Evolutionary conservation across 2,329 filamentous ascomycete species (phyloP).

Genomic region (Alternaria rosae): DNA sequence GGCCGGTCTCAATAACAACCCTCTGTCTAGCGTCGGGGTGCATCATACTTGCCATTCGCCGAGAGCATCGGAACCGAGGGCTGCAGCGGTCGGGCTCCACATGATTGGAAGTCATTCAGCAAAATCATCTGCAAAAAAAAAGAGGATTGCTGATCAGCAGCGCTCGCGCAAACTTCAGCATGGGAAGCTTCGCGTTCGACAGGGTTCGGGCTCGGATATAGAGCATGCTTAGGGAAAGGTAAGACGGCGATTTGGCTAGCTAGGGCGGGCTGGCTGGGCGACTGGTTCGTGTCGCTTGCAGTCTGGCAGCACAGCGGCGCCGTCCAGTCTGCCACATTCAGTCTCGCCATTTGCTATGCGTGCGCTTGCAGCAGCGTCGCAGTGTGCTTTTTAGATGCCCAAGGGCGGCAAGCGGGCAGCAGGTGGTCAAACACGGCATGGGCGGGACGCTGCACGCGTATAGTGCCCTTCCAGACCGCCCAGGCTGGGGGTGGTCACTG

Average conservation of each 20-base stretch:
- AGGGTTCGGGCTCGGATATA: slow-evolving; percentile 47
- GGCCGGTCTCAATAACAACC: slow-evolving; percentile 28
- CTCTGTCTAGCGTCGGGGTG: slow-evolving; percentile 27
- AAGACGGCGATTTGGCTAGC: slow-evolving; percentile 34
- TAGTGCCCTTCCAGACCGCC: slow-evolving; percentile 39
- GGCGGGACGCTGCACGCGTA: slow-evolving; percentile 34
- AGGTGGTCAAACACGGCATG: slow-evolving; percentile 40
- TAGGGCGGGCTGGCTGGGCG: slow-evolving; percentile 26
- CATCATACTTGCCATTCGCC: slow-evolving; percentile 34
- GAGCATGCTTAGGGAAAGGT: slow-evolving; percentile 44
- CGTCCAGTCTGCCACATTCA: slow-evolving; percentile 5
- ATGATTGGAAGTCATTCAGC: slow-evolving; percentile 43
- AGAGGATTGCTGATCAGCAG: slow-evolving; percentile 47
- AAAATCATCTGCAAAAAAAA: slow-evolving; percentile 39
- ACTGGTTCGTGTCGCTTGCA: slow-evolving; percentile 43
- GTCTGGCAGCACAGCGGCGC: slow-evolving; percentile 34
- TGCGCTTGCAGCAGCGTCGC: slow-evolving; percentile 23
- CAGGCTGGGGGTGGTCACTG: slow-evolving; percentile 25
- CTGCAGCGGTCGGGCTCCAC: slow-evolving; percentile 29
- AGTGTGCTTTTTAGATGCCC: slow-evolving; percentile 21
- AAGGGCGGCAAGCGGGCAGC: slow-evolving; percentile 8
- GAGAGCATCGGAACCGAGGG: slow-evolving; percentile 26
- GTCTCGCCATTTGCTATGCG: slow-evolving; percentile 21
- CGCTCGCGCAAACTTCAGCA: slow-evolving; percentile 42
- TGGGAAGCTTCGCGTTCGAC: slow-evolving; percentile 44